These are phyloP conservation scores for Hanseniaspora sp. DNA, from an alignment of 1,139 yeast species.

Conservation along the genomic window DNA sequence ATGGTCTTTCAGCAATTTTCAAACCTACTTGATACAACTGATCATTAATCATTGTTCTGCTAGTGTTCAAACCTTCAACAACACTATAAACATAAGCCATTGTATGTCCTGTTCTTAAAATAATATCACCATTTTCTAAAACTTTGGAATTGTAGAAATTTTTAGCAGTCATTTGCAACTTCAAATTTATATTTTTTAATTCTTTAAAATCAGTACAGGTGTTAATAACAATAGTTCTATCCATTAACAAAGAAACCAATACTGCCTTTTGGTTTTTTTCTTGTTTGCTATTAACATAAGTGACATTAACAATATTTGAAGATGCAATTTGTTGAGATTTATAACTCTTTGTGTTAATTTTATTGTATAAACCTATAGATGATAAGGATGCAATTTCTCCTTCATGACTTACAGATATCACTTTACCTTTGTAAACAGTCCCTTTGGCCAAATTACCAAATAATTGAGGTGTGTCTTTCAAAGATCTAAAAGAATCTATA, in stretches of 20 bases:
- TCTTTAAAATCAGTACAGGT: slow-evolving; percentile 48
- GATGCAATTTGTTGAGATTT: slow-evolving; percentile 40
- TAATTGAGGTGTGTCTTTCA: slow-evolving; percentile 50
- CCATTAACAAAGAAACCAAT: slow-evolving; percentile 34
- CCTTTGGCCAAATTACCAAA: slow-evolving; percentile 58
- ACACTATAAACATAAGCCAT: slow-evolving; percentile 47
- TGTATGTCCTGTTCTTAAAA: slow-evolving; percentile 46
- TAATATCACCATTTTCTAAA: slow-evolving; percentile 61
- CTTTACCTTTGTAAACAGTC: slow-evolving; percentile 47
- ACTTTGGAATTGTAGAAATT: slow-evolving; percentile 39
- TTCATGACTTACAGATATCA: slow-evolving; percentile 43
- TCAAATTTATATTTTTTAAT: slow-evolving; percentile 34
- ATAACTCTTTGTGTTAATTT: slow-evolving; percentile 44
- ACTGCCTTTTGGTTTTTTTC: slow-evolving; percentile 33
- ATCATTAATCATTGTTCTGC: slow-evolving; percentile 28
- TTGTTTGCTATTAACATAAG: slow-evolving; percentile 22
- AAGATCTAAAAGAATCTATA: slow-evolving; percentile 42
- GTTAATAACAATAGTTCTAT: slow-evolving; percentile 36
- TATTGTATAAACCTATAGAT: slow-evolving; percentile 46
- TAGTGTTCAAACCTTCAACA: slow-evolving; percentile 29
- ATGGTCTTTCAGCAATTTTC: slow-evolving; percentile 67
- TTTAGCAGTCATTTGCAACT: slow-evolving; percentile 34
- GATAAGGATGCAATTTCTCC: slow-evolving; percentile 54
- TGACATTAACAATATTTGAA: slow-evolving; percentile 45
- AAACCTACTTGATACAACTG: slow-evolving; percentile 49